phyloP scores from a whole-genome alignment of 2,329 filamentous ascomycete species.

The Metarhizium guizhouense region DNA sequence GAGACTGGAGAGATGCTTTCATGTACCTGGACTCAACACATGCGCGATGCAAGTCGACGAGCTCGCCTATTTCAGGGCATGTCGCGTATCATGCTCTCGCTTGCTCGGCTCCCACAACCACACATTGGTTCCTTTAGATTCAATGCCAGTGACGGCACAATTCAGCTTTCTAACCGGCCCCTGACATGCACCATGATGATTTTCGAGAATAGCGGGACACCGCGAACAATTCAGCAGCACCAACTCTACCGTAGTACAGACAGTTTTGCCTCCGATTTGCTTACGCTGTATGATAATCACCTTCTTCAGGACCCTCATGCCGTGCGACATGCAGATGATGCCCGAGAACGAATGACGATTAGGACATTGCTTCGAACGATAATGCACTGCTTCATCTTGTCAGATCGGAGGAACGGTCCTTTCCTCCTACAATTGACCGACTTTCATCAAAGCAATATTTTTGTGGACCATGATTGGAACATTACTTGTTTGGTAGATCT shows the following conservation, averaged over 20 bases:
- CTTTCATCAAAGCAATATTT: conserved; percentile 24
- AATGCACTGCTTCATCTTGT: conserved; percentile 16
- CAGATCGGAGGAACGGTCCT: conserved; percentile 14
- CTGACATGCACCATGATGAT: conserved; percentile 11
- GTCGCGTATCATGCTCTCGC: conserved; percentile 12
- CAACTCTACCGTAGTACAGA: conserved; percentile 22
- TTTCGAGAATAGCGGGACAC: conserved; percentile 23
- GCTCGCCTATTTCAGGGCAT: conserved; percentile 11
- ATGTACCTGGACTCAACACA: conserved; percentile 10
- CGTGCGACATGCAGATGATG: conserved; percentile 16
- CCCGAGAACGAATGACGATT: conserved; percentile 18
- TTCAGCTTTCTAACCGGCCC: conserved; percentile 19
- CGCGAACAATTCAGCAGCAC: conserved; percentile 19
- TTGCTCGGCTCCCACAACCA: conserved; percentile 11
- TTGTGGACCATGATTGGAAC: conserved; percentile 25
- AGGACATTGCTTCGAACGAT: conserved; percentile 16
- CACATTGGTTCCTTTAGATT: conserved; percentile 15
- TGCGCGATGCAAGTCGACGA: conserved; percentile 5
- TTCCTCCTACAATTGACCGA: conserved; percentile 21
- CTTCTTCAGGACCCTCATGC: conserved; percentile 20
- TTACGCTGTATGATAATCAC: conserved; percentile 16
- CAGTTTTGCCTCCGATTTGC: conserved; percentile 17
- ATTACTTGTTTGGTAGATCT: conserved; percentile 23
- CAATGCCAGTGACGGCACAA: conserved; percentile 15
- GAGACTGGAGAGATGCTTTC: conserved; percentile 14